These are phyloP conservation scores for Neurospora pannonica DNA, from an alignment of 495 filamentous ascomycete species.

Conservation along the genomic window DNA sequence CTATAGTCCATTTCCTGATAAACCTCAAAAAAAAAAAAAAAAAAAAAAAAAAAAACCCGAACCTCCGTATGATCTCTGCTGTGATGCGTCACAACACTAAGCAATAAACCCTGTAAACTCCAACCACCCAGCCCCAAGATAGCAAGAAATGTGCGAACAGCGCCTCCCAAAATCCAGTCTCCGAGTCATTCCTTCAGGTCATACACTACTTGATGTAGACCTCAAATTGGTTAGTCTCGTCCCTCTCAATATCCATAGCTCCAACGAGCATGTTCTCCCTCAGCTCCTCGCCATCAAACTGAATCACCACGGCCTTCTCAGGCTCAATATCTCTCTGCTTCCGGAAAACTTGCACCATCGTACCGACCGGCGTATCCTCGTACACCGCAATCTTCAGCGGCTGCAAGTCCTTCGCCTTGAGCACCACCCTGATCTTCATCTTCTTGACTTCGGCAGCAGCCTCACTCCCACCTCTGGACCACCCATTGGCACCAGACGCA, in stretches of 20 bases:
- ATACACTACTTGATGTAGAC: conserved; percentile 49
- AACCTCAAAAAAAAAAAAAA: no score
- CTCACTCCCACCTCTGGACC: conserved; percentile 3
- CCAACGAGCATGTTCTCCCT: conserved; percentile 49
- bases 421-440: conserved; percentile 49
- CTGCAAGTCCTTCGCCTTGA: conserved; percentile 34
- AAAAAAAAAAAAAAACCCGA: no score
- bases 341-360: conserved; percentile 31
- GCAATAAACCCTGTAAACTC: neutral
- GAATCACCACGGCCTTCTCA: conserved; percentile 48
- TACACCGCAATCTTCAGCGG: conserved; percentile 28
- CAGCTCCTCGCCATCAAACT: conserved; percentile 75
- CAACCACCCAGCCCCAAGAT: neutral
- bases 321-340: conserved; percentile 20
- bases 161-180: neutral
- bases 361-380: conserved; percentile 26
- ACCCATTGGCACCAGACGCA: neutral
- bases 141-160: neutral
- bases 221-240: conserved; percentile 70
- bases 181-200: neutral
- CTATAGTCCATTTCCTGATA: neutral
- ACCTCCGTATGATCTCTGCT: neutral
- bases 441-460: conserved; percentile 23
- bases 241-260: conserved; percentile 56
- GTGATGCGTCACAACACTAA: neutral